Conservation (phyloP, 2,329 filamentous ascomycete species). For the Byssochlamys sp. region DNA sequence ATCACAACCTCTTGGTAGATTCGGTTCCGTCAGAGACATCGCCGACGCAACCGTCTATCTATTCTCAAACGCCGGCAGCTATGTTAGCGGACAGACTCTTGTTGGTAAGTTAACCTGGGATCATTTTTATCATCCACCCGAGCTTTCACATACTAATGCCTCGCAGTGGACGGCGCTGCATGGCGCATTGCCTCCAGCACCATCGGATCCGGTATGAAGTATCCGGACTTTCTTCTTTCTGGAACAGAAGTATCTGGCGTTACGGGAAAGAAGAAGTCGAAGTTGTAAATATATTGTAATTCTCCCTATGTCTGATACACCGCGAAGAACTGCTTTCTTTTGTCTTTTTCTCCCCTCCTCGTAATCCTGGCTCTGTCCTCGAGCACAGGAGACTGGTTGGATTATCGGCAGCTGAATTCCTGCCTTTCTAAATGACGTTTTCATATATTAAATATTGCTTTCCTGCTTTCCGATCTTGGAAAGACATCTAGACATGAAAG, state of each 20-base stretch:
- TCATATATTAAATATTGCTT: too few relatives aligned
- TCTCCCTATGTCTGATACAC: background rate
- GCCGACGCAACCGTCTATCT: constrained; percentile 85
- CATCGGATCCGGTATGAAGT: background rate
- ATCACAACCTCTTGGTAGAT: constrained; percentile 61
- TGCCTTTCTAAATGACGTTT: too few relatives aligned
- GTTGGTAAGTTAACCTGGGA: constrained; percentile 42
- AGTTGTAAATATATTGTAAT: background rate
- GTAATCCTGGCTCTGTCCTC: background rate
- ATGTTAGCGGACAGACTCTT: constrained; percentile 71
- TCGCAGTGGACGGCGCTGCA: background rate
- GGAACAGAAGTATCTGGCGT: background rate
- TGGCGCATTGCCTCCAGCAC: background rate
- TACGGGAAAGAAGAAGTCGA: background rate
- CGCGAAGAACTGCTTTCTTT: background rate
- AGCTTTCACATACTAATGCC: background rate
- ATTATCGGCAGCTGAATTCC: too few relatives aligned
- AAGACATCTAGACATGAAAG: background rate
- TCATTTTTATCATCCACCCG: background rate
- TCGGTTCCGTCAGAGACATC: constrained; percentile 75
- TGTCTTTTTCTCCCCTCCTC: background rate
- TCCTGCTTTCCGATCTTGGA: too few relatives aligned
- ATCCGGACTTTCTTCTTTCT: background rate
- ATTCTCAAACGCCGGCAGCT: constrained; percentile 76
- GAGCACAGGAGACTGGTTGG: background rate